phyloP scores from a whole-genome alignment of 2,329 filamentous ascomycete species.

The Clarireedia paspali region DNA sequence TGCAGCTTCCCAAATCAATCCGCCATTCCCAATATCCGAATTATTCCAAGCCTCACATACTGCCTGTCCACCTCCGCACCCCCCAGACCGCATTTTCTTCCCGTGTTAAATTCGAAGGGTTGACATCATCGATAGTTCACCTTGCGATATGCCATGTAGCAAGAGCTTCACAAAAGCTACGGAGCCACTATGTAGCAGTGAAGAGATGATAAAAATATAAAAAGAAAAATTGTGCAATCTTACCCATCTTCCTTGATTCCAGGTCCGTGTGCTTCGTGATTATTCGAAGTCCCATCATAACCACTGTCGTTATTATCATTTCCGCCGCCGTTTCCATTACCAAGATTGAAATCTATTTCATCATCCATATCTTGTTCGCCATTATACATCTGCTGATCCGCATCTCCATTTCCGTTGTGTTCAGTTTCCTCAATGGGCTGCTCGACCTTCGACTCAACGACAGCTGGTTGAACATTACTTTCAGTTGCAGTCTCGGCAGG shows the following conservation, averaged over 20 bases:
- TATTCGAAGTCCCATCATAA: slow-evolving; percentile 17
- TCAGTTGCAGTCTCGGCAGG: slow-evolving; percentile 25
- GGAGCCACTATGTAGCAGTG: slow-evolving; percentile 7
- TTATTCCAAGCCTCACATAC: neutral
- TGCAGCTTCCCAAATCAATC: neutral
- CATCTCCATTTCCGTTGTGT: slow-evolving; percentile 32
- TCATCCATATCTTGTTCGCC: slow-evolving; percentile 45
- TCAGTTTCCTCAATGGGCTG: slow-evolving; percentile 21
- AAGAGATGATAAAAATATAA: slow-evolving; percentile 20
- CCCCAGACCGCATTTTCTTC: neutral
- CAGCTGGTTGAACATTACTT: slow-evolving; percentile 17
- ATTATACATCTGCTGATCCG: slow-evolving; percentile 35
- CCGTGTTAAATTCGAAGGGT: neutral
- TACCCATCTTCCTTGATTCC: slow-evolving; percentile 90
- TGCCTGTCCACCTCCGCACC: neutral
- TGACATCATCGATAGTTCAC: neutral
- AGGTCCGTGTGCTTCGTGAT: slow-evolving; percentile 42
- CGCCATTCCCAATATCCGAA: neutral
- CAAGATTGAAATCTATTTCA: slow-evolving; percentile 52
- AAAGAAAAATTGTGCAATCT: slow-evolving; percentile 38
- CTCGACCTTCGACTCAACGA: slow-evolving; percentile 22
- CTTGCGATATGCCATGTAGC: neutral
- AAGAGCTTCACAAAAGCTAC: slow-evolving; percentile 8
- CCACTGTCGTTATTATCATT: slow-evolving; percentile 13
- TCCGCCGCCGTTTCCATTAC: slow-evolving; percentile 33